phyloP scores from a whole-genome alignment of 2,329 filamentous ascomycete genomes.

The Colletotrichum costaricense region DNA sequence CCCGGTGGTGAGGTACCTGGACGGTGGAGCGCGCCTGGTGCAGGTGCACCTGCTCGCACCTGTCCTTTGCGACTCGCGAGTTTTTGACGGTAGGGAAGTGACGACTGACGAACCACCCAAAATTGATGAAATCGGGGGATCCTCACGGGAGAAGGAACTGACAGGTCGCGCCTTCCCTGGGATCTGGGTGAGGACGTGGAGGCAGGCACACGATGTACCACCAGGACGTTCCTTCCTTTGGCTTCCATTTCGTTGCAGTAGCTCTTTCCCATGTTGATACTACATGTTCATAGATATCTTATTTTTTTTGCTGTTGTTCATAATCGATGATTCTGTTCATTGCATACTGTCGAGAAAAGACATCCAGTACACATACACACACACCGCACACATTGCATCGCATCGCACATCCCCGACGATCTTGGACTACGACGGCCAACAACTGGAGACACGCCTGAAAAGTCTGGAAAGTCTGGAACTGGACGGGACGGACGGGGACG shows the following conservation, averaged over 20 bases:
- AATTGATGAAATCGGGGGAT: neutral
- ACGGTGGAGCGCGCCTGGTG: neutral
- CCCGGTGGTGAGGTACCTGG: slow-evolving; percentile 16
- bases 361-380: neutral
- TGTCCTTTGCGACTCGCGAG: neutral
- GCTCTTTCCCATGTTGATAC: neutral
- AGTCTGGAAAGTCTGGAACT: neutral
- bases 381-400: neutral
- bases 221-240: neutral
- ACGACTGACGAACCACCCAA: neutral
- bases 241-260: neutral
- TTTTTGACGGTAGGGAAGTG: too few species aligned
- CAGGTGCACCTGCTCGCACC: neutral
- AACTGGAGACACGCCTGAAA: neutral
- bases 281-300: too few species aligned
- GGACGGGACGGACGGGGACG: neutral
- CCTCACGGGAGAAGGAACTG: neutral
- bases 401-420: neutral
- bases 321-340: too few species aligned
- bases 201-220: neutral
- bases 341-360: neutral
- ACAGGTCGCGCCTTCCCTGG: neutral
- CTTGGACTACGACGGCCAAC: neutral
- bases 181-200: neutral
- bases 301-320: too few species aligned